Conservation (phyloP, 164 flowering plant genomes). For the Houttuynia cordata region DNA sequence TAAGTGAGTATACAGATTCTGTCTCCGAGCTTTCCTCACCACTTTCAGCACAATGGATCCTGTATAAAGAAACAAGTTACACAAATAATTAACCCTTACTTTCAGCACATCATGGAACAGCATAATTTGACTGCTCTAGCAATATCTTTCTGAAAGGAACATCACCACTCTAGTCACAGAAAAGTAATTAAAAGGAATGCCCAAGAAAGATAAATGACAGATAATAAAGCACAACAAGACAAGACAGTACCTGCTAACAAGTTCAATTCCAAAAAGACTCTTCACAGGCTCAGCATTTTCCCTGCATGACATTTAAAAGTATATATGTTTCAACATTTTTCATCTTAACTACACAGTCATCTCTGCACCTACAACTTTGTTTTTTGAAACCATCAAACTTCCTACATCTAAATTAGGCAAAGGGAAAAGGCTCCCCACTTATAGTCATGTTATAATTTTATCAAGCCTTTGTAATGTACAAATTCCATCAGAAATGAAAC, state of each 20-base stretch:
- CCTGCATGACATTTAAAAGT: conserved; percentile 28
- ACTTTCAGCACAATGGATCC: conserved; percentile 93
- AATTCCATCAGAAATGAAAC: background rate
- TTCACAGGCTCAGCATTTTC: conserved; percentile 58
- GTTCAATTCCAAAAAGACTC: conserved; percentile 74
- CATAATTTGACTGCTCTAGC: background rate
- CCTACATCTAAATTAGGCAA: too few species aligned
- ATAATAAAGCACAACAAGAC: background rate
- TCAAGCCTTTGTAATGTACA: background rate
- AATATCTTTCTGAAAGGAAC: background rate
- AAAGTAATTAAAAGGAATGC: too few species aligned
- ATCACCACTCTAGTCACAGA: too few species aligned
- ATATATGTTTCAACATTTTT: too few species aligned
- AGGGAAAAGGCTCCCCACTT: too few species aligned
- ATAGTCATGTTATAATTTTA: background rate
- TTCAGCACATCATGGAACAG: background rate
- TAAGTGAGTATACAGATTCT: conserved; percentile 80
- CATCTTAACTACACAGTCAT: background rate
- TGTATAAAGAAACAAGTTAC: conserved; percentile 9
- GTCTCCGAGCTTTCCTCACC: conserved; percentile 90
- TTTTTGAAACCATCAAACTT: background rate
- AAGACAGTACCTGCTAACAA: conserved; percentile 67
- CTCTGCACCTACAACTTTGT: background rate
- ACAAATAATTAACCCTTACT: background rate
- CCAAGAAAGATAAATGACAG: background rate